Evolutionary conservation across 2,329 filamentous ascomycete species (phyloP).

Genomic region (Gnomoniopsis sp.): DNA sequence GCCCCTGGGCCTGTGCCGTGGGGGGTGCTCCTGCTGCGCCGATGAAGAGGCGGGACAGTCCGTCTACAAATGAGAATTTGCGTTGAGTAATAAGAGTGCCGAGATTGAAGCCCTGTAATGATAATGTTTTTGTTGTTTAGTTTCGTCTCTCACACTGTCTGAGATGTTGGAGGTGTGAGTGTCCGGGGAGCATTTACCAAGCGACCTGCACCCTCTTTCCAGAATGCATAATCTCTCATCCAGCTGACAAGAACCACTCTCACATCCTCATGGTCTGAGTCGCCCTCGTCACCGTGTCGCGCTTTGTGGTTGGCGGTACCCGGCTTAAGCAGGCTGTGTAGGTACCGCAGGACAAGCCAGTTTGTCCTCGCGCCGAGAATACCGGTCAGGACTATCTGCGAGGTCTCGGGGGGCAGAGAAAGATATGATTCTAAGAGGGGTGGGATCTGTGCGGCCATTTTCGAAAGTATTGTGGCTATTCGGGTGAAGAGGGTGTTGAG

Average conservation of each 20-base stretch:
- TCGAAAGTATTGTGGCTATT: not conserved
- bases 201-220: constrained; percentile 67
- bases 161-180: not conserved
- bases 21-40: constrained; percentile 8
- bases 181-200: constrained; percentile 46
- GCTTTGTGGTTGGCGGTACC: constrained; percentile 8
- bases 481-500: not conserved
- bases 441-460: constrained; percentile 40
- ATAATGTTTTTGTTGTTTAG: not conserved
- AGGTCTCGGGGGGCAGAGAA: constrained; percentile 51
- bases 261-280: constrained; percentile 28
- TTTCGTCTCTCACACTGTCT: not conserved
- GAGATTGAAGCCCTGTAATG: constrained; percentile 64
- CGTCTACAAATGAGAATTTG: constrained; percentile 72
- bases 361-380: constrained; percentile 63
- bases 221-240: constrained; percentile 73
- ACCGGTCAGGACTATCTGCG: constrained; percentile 65
- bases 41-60: constrained; percentile 57
- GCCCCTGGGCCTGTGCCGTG: constrained; percentile 14
- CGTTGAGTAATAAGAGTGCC: constrained; percentile 54
- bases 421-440: constrained; percentile 64
- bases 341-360: constrained; percentile 60
- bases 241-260: constrained; percentile 79
- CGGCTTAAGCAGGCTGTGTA: constrained; percentile 42
- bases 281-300: constrained; percentile 26